Percentiles rank a stretch among this genome's conserved stretches.
Evolutionary conservation across 1,284 basidiomycete genomes (phyloP).

Genomic region (Malassezia obtusa): DNA sequence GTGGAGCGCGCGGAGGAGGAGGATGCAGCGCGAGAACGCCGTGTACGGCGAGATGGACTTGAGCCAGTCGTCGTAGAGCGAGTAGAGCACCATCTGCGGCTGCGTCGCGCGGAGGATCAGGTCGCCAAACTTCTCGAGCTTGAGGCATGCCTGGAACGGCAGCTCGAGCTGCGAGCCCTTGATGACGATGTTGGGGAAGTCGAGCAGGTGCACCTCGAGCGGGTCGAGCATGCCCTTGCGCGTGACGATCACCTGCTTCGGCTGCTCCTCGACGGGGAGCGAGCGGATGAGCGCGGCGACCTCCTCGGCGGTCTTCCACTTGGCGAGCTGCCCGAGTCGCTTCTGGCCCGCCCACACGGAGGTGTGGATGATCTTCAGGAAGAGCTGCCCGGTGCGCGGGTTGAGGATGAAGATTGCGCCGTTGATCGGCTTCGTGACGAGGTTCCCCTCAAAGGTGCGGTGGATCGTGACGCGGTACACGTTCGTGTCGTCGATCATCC

Average conservation of each 20-base stretch:
- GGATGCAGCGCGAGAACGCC: slow-evolving; percentile 92
- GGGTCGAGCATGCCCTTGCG: slow-evolving; percentile 90
- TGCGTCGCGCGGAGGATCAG: slow-evolving; percentile 90
- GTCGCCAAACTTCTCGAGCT: slow-evolving; percentile 99
- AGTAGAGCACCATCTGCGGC: slow-evolving; percentile 99
- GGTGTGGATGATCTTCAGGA: slow-evolving; percentile 98
- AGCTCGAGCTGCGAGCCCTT: slow-evolving; percentile 96
- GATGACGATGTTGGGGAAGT: slow-evolving; percentile 99
- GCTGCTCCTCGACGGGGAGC: slow-evolving; percentile 95
- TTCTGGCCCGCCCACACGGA: slow-evolving; percentile 99
- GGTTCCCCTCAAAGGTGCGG: slow-evolving; percentile 98
- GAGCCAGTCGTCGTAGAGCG: slow-evolving; percentile 97
- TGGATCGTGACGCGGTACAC: slow-evolving; percentile 99
- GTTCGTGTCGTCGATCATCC: slow-evolving; percentile 99
- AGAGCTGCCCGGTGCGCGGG: slow-evolving; percentile 92
- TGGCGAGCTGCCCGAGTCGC: slow-evolving; percentile 95
- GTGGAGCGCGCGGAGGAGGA: slow-evolving; percentile 87
- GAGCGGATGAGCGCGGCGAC: slow-evolving; percentile 94
- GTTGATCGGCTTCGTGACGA: slow-evolving; percentile 99
- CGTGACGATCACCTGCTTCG: slow-evolving; percentile 97
- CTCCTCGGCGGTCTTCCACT: slow-evolving; percentile 99
- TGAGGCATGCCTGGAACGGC: slow-evolving; percentile 99
- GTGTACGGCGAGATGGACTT: slow-evolving; percentile 98
- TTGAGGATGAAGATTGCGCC: slow-evolving; percentile 99
- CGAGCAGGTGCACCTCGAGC: slow-evolving; percentile 88